phyloP scores from a whole-genome alignment of 169 alveolate genomes.

The Plasmodium vivax region DNA sequence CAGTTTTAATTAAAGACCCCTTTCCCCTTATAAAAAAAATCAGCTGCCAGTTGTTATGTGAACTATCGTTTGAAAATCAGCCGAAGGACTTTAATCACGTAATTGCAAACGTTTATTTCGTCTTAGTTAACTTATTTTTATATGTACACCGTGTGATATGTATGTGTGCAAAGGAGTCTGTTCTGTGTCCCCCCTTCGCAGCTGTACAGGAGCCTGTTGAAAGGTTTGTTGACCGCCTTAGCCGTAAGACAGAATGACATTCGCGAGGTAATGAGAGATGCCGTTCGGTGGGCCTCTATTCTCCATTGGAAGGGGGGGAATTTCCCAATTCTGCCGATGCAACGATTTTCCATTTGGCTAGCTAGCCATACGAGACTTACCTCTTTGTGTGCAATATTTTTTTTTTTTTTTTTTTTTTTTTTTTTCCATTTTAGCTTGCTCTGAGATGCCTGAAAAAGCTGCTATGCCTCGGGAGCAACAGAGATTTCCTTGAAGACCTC shows the following conservation, averaged over 20 bases:
- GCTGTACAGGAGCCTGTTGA: slow-evolving; percentile 20
- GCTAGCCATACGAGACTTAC: neutral
- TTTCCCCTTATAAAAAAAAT: slow-evolving; percentile 44
- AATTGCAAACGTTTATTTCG: neutral
- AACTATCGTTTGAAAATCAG: neutral
- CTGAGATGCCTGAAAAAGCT: slow-evolving; percentile 37
- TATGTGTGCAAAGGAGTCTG: neutral
- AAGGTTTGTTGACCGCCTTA: slow-evolving; percentile 16
- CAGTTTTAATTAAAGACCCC: slow-evolving; percentile 50
- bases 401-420: slow-evolving; percentile 13
- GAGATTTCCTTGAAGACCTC: slow-evolving; percentile 18
- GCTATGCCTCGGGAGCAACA: slow-evolving; percentile 1
- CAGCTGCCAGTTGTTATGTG: slow-evolving; percentile 44
- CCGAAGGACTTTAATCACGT: slow-evolving; percentile 34
- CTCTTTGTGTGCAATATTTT: neutral
- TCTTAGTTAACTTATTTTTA: neutral
- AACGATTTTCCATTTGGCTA: neutral
- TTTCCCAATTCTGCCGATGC: neutral
- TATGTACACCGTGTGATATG: neutral
- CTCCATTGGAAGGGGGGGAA: neutral
- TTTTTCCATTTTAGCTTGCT: slow-evolving; percentile 9
- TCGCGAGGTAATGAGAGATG: slow-evolving; percentile 17
- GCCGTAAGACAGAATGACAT: slow-evolving; percentile 24
- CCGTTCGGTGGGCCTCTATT: neutral
- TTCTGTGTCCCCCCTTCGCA: neutral